A percentile compares a stretch with the other conserved stretches of the same genome.
These are phyloP conservation scores for Cynanchum wilfordii DNA, from an alignment of 257 asterid species.

Conservation along the genomic window DNA sequence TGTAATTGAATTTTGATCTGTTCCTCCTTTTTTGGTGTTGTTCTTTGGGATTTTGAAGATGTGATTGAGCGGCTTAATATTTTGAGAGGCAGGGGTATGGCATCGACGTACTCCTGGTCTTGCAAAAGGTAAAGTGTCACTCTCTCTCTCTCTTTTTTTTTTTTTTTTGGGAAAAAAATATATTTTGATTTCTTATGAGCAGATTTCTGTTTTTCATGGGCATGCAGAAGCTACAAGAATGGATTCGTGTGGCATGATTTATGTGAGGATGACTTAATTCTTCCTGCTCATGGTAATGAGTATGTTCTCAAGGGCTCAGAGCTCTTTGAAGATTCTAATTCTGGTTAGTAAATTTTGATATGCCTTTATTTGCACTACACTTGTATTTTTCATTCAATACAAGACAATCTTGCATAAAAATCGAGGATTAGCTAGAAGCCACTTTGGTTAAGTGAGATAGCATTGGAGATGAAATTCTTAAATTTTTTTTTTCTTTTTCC, in stretches of 20 bases:
- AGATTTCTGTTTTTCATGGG: conserved; percentile 15
- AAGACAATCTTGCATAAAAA: background rate
- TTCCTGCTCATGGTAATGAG: conserved; percentile 85
- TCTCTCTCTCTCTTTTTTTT: conserved; percentile 12
- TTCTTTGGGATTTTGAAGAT: conserved; percentile 39
- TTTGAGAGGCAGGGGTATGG: conserved; percentile 93
- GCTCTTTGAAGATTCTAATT: conserved; percentile 66
- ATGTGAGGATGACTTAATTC: conserved; percentile 72
- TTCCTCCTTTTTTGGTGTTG: conserved; percentile 6
- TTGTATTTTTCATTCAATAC: background rate
- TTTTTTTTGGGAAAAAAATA: background rate
- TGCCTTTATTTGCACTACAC: background rate
- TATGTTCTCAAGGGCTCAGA: conserved; percentile 97
- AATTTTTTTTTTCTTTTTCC: background rate
- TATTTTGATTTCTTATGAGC: background rate
- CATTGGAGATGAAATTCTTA: background rate
- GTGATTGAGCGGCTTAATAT: conserved; percentile 77
- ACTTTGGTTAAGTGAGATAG: background rate
- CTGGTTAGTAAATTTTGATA: conserved; percentile 16
- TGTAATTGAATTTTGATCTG: conserved; percentile 3
- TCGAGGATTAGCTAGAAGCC: background rate
- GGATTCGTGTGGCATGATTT: conserved; percentile 99
- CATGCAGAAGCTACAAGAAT: conserved; percentile 71
- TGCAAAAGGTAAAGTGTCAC: conserved; percentile 74
- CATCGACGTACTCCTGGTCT: conserved; percentile 94